These are phyloP conservation scores for Gossypium sturtianum DNA, from an alignment of 345 rosid genomes.

Conservation along the genomic window DNA sequence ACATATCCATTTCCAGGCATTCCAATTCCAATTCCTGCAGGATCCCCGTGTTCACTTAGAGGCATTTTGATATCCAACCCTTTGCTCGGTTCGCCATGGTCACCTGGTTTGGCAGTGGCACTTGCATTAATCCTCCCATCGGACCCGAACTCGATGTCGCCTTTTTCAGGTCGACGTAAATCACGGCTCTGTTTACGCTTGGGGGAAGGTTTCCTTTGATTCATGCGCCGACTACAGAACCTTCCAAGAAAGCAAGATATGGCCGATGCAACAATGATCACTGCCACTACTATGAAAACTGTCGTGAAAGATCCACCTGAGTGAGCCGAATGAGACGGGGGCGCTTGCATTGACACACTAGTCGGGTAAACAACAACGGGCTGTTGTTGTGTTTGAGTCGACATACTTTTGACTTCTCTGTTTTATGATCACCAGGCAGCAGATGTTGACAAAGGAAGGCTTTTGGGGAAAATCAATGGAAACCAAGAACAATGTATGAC, in stretches of 20 bases:
- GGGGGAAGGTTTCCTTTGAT: background rate
- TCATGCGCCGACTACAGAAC: conserved; percentile 29
- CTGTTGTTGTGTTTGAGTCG: conserved; percentile 14
- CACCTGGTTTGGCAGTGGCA: conserved; percentile 8
- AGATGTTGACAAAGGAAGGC: conserved; percentile 19
- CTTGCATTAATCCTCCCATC: conserved; percentile 25
- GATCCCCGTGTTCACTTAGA: no score
- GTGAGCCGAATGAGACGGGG: conserved; percentile 25
- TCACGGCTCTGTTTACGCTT: conserved; percentile 9
- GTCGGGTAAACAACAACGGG: conserved; percentile 38
- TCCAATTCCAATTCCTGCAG: no score
- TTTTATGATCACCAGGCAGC: conserved; percentile 38
- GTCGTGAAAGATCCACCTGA: conserved; percentile 53
- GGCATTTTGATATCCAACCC: conserved; percentile 4
- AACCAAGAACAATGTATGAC: conserved; percentile 28
- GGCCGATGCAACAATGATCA: conserved; percentile 44
- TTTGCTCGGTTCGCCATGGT: conserved; percentile 12
- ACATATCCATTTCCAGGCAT: conserved; percentile 4
- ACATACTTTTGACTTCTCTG: conserved; percentile 10
- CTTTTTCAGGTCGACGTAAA: conserved; percentile 13
- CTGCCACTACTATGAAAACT: conserved; percentile 53
- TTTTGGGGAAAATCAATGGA: conserved; percentile 9
- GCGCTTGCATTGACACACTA: conserved; percentile 25
- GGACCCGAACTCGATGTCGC: conserved; percentile 42
- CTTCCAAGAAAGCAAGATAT: conserved; percentile 61